Evolutionary conservation across 1,284 basidiomycete species (phyloP), one percentile per base, ranked within the genome.

Genomic region (Ustilago lituana): DNA sequence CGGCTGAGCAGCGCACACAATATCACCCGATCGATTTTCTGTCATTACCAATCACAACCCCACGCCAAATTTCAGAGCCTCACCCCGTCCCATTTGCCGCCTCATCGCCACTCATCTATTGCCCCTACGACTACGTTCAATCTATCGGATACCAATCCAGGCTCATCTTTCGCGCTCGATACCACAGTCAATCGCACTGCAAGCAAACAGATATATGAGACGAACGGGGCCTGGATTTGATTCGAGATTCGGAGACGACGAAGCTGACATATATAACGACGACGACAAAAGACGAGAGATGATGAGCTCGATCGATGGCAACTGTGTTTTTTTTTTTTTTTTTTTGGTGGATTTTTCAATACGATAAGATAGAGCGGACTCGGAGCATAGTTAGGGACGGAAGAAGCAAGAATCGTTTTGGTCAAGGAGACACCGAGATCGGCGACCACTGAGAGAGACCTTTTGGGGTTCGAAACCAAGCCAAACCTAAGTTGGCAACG

Each of bases 341-440:
- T 32, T 40, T 47, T 23, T 40, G n/a, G 10, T 20, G 20, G 35
- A 23, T 26, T n/a, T n/a, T n/a, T n/a, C n/a, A n/a, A n/a, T n/a
- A n/a, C n/a, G n/a, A n/a, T n/a, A n/a, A n/a, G n/a, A 43, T 20
- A 38, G 9, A 24, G 20, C 38, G 44, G 19, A 45, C 26, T 63
- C 43, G 53, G 60, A 63, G 60, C 60, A 63, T 62, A 48, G 24
- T 43, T 29, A 47, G 7, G 39, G 33, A 33, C 24, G n/a, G 20
- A 22, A 26, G 19, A 50, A 38, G 32, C 29, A 33, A 19, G 31
- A 35, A 43, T 43, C 38, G 45, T 46, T 56, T 48, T 62, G 59
- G 52, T 61, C 59, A 60, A 52, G 22, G 31, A 32, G n/a, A n/a
- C n/a, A n/a, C n/a, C n/a, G 27, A 22, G 33, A 45, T 36, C 33